These are phyloP conservation scores for Xylaria sp. DNA, from an alignment of 2,329 filamentous ascomycete species.

Conservation along the genomic window DNA sequence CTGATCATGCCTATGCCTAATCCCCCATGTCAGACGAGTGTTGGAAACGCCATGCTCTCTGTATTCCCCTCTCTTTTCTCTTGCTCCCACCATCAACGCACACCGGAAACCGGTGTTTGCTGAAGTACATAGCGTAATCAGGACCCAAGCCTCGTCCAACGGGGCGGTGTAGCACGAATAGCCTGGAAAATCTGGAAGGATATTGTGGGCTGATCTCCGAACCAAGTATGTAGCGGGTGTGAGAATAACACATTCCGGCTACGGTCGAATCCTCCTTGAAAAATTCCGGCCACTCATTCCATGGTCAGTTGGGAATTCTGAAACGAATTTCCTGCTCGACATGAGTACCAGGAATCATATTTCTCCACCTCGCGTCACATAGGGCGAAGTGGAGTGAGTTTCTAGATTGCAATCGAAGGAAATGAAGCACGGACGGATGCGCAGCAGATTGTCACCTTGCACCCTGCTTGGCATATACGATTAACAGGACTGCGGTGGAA, in stretches of 20 bases:
- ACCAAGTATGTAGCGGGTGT: conserved; percentile 17
- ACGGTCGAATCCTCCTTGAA: conserved; percentile 28
- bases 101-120: conserved; percentile 23
- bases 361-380: conserved; percentile 33
- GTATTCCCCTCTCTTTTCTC: conserved; percentile 2
- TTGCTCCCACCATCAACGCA: too few species aligned
- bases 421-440: conserved; percentile 24
- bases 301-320: conserved; percentile 26
- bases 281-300: conserved; percentile 30
- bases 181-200: conserved; percentile 18
- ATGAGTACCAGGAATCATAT: conserved; percentile 27
- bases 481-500: conserved; percentile 17
- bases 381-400: conserved; percentile 30
- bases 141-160: conserved; percentile 28
- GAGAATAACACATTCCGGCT: conserved; percentile 25
- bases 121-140: conserved; percentile 21
- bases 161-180: conserved; percentile 33
- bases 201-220: conserved; percentile 18
- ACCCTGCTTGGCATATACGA: conserved; percentile 29
- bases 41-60: neutral
- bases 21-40: neutral
- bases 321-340: conserved; percentile 35
- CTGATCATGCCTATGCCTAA: neutral
- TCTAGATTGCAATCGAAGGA: conserved; percentile 29
- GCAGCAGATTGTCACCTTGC: conserved; percentile 28